These are phyloP conservation scores for Xylariales sp. DNA, from an alignment of 2,329 filamentous ascomycete genomes.

Conservation along the genomic window DNA sequence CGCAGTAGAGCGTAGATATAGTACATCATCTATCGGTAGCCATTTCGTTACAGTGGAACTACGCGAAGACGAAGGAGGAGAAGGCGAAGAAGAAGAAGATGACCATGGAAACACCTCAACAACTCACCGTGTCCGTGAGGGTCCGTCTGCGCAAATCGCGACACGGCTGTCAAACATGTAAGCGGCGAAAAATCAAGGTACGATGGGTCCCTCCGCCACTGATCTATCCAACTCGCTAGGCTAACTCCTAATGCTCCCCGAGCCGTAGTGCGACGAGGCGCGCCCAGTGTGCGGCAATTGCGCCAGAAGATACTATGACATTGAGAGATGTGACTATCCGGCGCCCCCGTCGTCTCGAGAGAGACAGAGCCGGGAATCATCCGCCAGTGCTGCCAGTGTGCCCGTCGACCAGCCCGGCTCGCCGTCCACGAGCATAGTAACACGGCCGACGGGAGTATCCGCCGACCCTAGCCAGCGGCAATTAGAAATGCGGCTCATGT, in stretches of 20 bases:
- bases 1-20: background rate
- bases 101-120: constrained; percentile 19
- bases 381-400: constrained; percentile 3
- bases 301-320: constrained; percentile 28
- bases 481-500: constrained; percentile 35
- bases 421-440: constrained; percentile 5
- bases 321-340: constrained; percentile 33
- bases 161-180: constrained; percentile 32
- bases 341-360: constrained; percentile 13
- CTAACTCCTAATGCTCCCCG: background rate
- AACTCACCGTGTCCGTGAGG: constrained; percentile 19
- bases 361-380: constrained; percentile 9
- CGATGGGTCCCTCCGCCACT: background rate
- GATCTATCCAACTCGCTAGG: constrained; percentile 6
- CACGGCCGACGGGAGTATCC: constrained; percentile 25
- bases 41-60: background rate
- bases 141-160: constrained; percentile 33
- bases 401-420: constrained; percentile 6
- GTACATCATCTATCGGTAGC: too few species aligned
- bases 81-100: constrained; percentile 12
- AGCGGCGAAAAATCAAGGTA: constrained; percentile 36
- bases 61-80: background rate
- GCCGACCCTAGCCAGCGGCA: constrained; percentile 19
- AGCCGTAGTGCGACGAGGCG: constrained; percentile 29
- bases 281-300: constrained; percentile 34